A percentile compares a stretch with the other conserved stretches of the same genome.
These are phyloP conservation scores for Eucalyptus lansdowneana DNA, from an alignment of 345 rosid species.

Conservation along the genomic window DNA sequence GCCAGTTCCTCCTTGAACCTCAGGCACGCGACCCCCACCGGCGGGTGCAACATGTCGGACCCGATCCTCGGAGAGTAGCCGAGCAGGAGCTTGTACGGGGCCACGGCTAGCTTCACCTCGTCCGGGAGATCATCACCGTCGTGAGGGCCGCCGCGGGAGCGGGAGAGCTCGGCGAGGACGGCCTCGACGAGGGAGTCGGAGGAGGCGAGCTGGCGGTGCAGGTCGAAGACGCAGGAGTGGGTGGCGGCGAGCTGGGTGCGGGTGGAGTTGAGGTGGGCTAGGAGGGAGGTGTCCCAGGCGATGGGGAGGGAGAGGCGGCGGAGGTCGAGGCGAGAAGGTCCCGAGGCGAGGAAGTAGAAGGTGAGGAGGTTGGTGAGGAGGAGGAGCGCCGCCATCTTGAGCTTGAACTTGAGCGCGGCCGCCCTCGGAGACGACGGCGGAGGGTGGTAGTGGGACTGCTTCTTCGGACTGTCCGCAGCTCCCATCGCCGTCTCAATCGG, in stretches of 20 bases:
- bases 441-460: background rate
- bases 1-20: conserved; percentile 26
- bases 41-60: conserved; percentile 14
- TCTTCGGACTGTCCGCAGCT: background rate
- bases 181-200: conserved; percentile 18
- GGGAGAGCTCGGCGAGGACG: conserved; percentile 6
- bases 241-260: conserved; percentile 9
- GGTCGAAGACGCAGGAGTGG: conserved; percentile 4
- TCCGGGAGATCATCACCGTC: background rate
- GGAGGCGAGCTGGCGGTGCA: conserved; percentile 20
- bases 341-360: conserved; percentile 6
- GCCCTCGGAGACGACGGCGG: background rate
- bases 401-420: conserved; percentile 5
- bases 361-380: conserved; percentile 1
- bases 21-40: conserved; percentile 22
- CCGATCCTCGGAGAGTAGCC: conserved; percentile 17
- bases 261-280: conserved; percentile 12
- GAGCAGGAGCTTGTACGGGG: conserved; percentile 24
- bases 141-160: background rate
- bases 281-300: background rate
- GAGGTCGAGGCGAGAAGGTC: background rate
- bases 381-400: conserved; percentile 14
- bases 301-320: background rate
- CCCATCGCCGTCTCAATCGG: background rate
- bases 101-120: conserved; percentile 21